phyloP scores from a whole-genome alignment of 1,284 basidiomycete genomes.

The Irpex lacteus region DNA sequence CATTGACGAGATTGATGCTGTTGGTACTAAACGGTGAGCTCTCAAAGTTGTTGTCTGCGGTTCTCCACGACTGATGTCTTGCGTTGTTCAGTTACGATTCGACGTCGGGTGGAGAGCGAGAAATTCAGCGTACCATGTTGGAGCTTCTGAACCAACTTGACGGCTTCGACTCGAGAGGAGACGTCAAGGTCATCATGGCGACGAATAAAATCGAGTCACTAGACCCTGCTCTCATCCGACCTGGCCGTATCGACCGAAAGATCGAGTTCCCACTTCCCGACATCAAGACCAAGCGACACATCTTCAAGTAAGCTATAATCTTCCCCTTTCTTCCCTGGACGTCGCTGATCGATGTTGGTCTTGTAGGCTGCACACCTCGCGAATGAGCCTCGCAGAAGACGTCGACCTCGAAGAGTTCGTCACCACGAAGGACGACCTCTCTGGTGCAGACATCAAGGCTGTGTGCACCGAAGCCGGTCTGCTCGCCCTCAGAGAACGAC shows the following conservation, averaged over 20 bases:
- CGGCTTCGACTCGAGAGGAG: constrained; percentile 98
- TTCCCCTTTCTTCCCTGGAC: too few species aligned
- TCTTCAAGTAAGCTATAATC: constrained; percentile 69
- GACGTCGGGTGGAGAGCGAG: constrained; percentile 95
- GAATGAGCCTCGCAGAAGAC: constrained; percentile 91
- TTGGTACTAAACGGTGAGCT: constrained; percentile 93
- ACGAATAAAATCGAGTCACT: constrained; percentile 94
- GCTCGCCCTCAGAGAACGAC: constrained; percentile 88
- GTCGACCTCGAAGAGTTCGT: constrained; percentile 97
- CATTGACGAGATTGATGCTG: constrained; percentile 98
- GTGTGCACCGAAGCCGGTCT: constrained; percentile 97
- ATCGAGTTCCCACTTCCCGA: constrained; percentile 96
- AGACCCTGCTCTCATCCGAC: constrained; percentile 96
- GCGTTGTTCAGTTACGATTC: constrained; percentile 75
- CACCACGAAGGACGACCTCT: constrained; percentile 94
- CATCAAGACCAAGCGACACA: constrained; percentile 96
- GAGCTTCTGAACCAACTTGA: constrained; percentile 98
- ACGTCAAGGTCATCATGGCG: constrained; percentile 97
- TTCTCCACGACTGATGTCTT: constrained; percentile 11
- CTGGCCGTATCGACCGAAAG: constrained; percentile 98
- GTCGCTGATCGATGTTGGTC: constrained; percentile 5
- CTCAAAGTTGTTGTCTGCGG: neutral
- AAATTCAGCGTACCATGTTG: constrained; percentile 99
- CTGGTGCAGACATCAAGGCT: constrained; percentile 98
- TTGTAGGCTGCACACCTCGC: constrained; percentile 84